Evolutionary conservation across 306 rosid species (phyloP).

Genomic region (Acacia acuminata): DNA sequence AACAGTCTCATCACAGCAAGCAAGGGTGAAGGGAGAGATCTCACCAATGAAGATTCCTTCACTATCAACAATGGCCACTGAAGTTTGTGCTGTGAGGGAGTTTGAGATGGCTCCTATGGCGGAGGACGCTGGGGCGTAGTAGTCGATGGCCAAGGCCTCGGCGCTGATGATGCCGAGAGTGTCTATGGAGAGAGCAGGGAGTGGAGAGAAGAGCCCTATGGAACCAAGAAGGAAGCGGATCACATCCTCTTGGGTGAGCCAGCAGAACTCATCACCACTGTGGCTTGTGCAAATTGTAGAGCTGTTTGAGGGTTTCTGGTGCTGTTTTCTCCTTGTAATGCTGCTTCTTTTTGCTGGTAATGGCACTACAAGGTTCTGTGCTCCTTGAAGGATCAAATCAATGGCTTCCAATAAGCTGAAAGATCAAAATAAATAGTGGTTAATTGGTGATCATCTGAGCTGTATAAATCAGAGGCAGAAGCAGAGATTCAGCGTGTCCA

Average conservation of each 20-base stretch:
- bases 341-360: slow-evolving; percentile 46
- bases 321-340: slow-evolving; percentile 72
- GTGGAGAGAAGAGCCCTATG: slow-evolving; percentile 76
- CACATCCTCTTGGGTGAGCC: slow-evolving; percentile 91
- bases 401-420: slow-evolving; percentile 81
- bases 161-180: slow-evolving; percentile 64
- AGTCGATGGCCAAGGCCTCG: slow-evolving; percentile 59
- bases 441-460: not conserved
- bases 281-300: slow-evolving; percentile 40
- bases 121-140: slow-evolving; percentile 76
- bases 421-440: slow-evolving; percentile 22
- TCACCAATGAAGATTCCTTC: slow-evolving; percentile 80
- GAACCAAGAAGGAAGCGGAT: slow-evolving; percentile 78
- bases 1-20: slow-evolving; percentile 76
- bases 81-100: slow-evolving; percentile 67
- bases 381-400: slow-evolving; percentile 83
- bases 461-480: not conserved
- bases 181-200: slow-evolving; percentile 66
- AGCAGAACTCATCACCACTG: slow-evolving; percentile 72
- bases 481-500: not conserved
- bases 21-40: slow-evolving; percentile 84
- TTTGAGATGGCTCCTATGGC: slow-evolving; percentile 64
- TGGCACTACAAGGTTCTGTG: slow-evolving; percentile 86
- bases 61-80: slow-evolving; percentile 76
- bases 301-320: slow-evolving; percentile 34